Percentiles rank a stretch among this genome's conserved stretches.
phyloP scores from a whole-genome alignment of 768 basidiomycete genomes.

The Albatrellus ellisii region DNA sequence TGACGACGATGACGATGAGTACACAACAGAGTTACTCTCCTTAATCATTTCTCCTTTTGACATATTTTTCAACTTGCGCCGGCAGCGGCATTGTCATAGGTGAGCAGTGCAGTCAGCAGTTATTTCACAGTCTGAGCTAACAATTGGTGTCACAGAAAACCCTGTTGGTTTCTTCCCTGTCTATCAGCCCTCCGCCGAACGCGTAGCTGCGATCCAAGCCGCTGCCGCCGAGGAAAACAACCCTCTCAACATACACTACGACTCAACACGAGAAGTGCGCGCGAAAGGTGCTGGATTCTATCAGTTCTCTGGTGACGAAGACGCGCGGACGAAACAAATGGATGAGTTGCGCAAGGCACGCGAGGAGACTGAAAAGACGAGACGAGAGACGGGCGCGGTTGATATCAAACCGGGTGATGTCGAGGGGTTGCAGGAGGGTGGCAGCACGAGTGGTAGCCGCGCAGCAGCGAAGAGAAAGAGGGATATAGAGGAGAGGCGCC shows the following conservation, averaged over 20 bases:
- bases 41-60: not conserved
- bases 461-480: conserved; percentile 64
- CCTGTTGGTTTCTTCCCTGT: conserved; percentile 80
- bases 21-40: conserved; percentile 12
- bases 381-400: conserved; percentile 46
- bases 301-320: conserved; percentile 81
- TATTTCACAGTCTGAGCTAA: conserved; percentile 1
- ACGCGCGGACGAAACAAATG: conserved; percentile 67
- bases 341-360: conserved; percentile 59
- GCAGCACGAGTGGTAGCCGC: conserved; percentile 27
- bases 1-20: conserved; percentile 17
- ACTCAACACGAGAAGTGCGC: conserved; percentile 71
- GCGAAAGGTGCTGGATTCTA: conserved; percentile 87
- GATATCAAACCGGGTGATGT: conserved; percentile 57
- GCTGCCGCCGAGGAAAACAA: conserved; percentile 58
- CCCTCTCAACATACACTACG: conserved; percentile 68
- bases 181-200: conserved; percentile 75
- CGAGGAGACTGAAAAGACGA: conserved; percentile 54
- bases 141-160: conserved; percentile 36
- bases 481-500: conserved; percentile 54
- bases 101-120: not conserved
- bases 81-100: conserved; percentile 11
- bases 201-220: conserved; percentile 60
- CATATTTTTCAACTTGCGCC: not conserved
- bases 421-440: conserved; percentile 54